Evolutionary conservation across 345 rosid species (phyloP).

Genomic region (Heritiera littoralis): DNA sequence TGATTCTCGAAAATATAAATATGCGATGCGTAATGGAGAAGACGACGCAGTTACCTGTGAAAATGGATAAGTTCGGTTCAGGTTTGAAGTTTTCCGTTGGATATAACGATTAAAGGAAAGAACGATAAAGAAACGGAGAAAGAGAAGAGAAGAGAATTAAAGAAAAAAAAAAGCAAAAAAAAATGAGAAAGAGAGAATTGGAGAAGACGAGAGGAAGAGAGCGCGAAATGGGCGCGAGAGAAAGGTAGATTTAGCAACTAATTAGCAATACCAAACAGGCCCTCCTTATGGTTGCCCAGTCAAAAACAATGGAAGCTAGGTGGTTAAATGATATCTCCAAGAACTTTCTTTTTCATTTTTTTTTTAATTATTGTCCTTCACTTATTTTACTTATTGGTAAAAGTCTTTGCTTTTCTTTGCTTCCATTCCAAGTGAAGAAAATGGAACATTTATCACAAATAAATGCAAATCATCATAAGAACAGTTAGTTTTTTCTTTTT

Average conservation of each 20-base stretch:
- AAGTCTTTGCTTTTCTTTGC: not conserved
- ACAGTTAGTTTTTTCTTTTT: not conserved
- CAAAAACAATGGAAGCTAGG: not conserved
- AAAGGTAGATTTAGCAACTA: slow-evolving; percentile 31
- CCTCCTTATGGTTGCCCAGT: slow-evolving; percentile 14
- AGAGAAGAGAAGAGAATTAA: not conserved
- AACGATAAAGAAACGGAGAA: not conserved
- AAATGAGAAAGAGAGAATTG: slow-evolving; percentile 37
- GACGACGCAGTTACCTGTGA: slow-evolving; percentile 11
- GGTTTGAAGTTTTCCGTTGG: not conserved
- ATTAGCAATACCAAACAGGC: not conserved
- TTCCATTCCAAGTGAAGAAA: not conserved
- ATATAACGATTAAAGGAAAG: not conserved
- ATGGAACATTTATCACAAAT: not conserved
- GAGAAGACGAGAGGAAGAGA: slow-evolving; percentile 48
- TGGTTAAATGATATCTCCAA: not conserved
- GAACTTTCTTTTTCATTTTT: not conserved
- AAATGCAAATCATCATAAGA: not conserved
- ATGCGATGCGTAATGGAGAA: not conserved
- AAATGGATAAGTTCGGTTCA: slow-evolving; percentile 17
- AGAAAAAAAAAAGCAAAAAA: not conserved
- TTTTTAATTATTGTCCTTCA: not conserved
- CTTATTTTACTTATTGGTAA: not conserved
- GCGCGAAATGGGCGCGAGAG: slow-evolving; percentile 62
- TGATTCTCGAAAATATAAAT: not conserved